phyloP scores from a whole-genome alignment of 2,329 filamentous ascomycete species.

The Fusarium concolor region DNA sequence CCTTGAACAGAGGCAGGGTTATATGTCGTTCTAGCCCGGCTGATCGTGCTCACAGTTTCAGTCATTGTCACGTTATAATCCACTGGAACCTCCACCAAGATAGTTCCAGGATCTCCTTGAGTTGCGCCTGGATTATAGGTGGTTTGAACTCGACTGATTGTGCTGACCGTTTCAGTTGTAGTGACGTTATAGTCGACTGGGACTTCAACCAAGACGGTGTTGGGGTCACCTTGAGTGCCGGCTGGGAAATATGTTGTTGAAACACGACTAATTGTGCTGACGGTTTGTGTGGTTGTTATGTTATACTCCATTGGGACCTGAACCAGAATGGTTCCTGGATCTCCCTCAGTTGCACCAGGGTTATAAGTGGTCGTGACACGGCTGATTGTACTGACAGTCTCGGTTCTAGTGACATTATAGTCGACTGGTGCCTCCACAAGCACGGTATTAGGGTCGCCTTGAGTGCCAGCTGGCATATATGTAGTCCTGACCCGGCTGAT shows the following conservation, averaged over 20 bases:
- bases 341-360: constrained; percentile 1
- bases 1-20: constrained; percentile 5
- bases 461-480: constrained; percentile 4
- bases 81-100: background rate
- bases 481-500: constrained; percentile 7
- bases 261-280: background rate
- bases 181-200: constrained; percentile 4
- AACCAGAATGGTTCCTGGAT: background rate
- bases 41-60: background rate
- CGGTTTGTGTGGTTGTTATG: background rate
- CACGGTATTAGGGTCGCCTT: constrained; percentile 22
- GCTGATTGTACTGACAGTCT: background rate
- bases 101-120: background rate
- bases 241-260: constrained; percentile 1
- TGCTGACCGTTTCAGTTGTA: background rate
- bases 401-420: background rate
- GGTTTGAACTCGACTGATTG: background rate
- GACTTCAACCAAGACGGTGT: constrained; percentile 13
- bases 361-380: constrained; percentile 6
- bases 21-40: background rate
- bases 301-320: background rate
- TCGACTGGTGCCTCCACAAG: constrained; percentile 9
- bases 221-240: constrained; percentile 5
- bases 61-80: constrained; percentile 11
- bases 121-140: background rate